These are phyloP conservation scores for Acanthamoeba lenticulata DNA, from an alignment of 208 protist species.

Conservation along the genomic window DNA sequence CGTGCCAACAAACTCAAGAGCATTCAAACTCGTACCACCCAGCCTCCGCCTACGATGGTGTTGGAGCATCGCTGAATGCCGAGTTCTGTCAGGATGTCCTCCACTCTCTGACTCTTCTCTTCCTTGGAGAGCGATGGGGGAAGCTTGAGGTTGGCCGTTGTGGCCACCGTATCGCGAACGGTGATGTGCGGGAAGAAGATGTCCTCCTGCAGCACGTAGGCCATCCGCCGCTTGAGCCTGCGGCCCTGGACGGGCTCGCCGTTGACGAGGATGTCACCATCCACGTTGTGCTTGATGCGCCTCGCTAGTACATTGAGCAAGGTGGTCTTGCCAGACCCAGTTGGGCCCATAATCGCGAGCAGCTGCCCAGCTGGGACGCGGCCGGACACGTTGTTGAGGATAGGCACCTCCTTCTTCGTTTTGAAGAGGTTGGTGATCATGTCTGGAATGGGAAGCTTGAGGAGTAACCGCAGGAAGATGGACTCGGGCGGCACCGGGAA, in stretches of 20 bases:
- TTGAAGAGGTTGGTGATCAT: not conserved
- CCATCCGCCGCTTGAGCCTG: too few species aligned
- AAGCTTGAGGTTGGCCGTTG: slow-evolving; percentile 66
- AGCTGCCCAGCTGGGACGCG: not conserved
- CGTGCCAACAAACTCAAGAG: too few species aligned
- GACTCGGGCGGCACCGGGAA: slow-evolving; percentile 1
- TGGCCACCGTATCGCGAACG: slow-evolving; percentile 67
- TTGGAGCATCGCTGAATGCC: not conserved
- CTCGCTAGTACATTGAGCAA: slow-evolving; percentile 67
- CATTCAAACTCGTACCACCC: slow-evolving; percentile 56
- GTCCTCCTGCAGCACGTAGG: slow-evolving; percentile 75
- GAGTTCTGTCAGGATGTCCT: slow-evolving; percentile 43
- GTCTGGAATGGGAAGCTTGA: slow-evolving; percentile 53
- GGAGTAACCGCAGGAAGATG: not conserved
- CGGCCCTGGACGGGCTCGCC: not conserved
- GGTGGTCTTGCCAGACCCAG: too few species aligned
- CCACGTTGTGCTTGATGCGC: slow-evolving; percentile 63
- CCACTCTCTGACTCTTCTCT: slow-evolving; percentile 3
- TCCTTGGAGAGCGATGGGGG: not conserved
- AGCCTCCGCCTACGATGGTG: slow-evolving; percentile 63
- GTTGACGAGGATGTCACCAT: slow-evolving; percentile 63
- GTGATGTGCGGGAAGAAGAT: slow-evolving; percentile 68
- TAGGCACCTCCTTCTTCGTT: not conserved
- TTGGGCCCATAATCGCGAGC: not conserved
- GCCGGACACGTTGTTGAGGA: not conserved